These are phyloP conservation scores for Quercus bicolor DNA, from an alignment of 306 rosid genomes.

Conservation along the genomic window DNA sequence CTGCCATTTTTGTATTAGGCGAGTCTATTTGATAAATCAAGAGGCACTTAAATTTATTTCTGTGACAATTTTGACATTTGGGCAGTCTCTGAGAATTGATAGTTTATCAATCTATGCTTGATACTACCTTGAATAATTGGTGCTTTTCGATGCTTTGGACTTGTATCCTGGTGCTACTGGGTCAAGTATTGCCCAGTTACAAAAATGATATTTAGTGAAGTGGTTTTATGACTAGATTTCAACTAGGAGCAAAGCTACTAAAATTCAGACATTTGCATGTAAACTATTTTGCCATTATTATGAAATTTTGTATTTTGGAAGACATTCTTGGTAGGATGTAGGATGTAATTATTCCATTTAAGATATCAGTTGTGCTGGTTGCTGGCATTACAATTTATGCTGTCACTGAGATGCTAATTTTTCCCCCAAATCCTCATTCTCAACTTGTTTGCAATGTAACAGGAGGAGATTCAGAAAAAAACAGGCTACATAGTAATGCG, in stretches of 20 bases:
- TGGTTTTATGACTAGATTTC: neutral
- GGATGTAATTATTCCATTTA: neutral
- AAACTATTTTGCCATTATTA: neutral
- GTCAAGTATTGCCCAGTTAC: neutral
- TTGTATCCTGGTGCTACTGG: neutral
- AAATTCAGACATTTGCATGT: neutral
- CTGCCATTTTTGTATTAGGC: neutral
- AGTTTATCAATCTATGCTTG: neutral
- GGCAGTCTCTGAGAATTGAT: neutral
- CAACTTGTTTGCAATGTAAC: constrained; percentile 25
- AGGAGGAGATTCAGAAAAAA: constrained; percentile 99
- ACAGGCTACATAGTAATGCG: constrained; percentile 99
- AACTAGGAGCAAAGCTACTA: neutral
- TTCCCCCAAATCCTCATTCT: neutral
- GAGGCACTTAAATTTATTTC: neutral
- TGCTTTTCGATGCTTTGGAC: neutral
- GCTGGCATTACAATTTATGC: neutral
- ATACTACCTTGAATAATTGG: neutral
- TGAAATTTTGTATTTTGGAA: neutral
- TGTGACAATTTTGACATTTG: neutral
- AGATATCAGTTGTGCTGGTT: neutral
- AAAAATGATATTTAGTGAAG: neutral
- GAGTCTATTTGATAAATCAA: neutral
- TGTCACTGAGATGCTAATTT: neutral
- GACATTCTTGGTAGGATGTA: neutral